Evolutionary conservation across 2,329 filamentous ascomycete genomes (phyloP).

Genomic region (Hypoxylon sp.): DNA sequence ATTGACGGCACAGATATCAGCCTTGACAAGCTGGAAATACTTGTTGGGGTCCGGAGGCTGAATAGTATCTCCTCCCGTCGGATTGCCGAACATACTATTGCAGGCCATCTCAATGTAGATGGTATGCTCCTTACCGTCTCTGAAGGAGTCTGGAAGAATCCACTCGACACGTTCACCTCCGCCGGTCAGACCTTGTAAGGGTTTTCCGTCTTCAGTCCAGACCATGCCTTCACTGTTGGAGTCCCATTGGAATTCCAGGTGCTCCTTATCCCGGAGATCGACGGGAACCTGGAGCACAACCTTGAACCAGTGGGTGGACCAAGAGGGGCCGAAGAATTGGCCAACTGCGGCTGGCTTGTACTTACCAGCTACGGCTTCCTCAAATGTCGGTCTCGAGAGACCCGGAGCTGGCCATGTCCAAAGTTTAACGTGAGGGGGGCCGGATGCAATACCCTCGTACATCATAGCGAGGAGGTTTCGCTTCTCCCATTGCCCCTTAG

Average conservation of each 20-base stretch:
- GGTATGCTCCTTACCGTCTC: constrained; percentile 87
- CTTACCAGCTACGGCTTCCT: constrained; percentile 81
- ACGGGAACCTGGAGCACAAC: constrained; percentile 83
- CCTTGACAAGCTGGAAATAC: constrained; percentile 81
- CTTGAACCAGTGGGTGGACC: constrained; percentile 98
- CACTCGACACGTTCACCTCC: constrained; percentile 91
- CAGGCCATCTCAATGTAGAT: constrained; percentile 99
- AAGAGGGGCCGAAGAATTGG: constrained; percentile 89
- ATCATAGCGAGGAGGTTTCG: constrained; percentile 84
- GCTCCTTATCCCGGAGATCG: constrained; percentile 80
- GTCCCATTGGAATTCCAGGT: constrained; percentile 97
- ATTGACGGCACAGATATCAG: constrained; percentile 92
- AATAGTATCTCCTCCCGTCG: constrained; percentile 84
- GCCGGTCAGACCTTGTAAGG: constrained; percentile 92
- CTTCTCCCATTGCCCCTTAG: constrained; percentile 81
- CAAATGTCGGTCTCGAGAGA: constrained; percentile 84
- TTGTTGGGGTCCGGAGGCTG: constrained; percentile 90
- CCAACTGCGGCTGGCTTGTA: constrained; percentile 84
- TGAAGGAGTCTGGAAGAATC: constrained; percentile 85
- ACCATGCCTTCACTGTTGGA: constrained; percentile 94
- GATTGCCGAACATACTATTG: constrained; percentile 98
- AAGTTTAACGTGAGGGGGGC: constrained; percentile 84
- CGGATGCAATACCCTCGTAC: constrained; percentile 76
- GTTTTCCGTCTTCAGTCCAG: constrained; percentile 91
- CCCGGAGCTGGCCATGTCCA: constrained; percentile 88